A percentile compares a stretch with the other conserved stretches of the same genome.
phyloP scores from a whole-genome alignment of 2,329 filamentous ascomycete species.

The Tolypocladium endophyticum region DNA sequence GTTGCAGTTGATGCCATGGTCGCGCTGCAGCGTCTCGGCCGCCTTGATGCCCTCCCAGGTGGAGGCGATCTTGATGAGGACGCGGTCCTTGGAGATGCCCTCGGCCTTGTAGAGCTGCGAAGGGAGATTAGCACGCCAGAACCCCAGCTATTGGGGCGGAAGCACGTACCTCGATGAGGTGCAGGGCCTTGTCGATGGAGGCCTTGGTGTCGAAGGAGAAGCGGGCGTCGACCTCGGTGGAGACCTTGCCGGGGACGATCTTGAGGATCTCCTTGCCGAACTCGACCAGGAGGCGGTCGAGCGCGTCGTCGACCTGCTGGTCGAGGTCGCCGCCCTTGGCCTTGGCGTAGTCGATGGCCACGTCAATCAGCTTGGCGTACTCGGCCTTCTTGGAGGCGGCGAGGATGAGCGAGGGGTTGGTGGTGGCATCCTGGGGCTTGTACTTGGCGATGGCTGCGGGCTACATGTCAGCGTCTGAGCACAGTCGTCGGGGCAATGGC shows the following conservation, averaged over 20 bases:
- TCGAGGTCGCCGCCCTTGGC: conserved; percentile 56
- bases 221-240: conserved; percentile 92
- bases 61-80: conserved; percentile 98
- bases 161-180: conserved; percentile 77
- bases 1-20: conserved; percentile 97
- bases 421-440: conserved; percentile 99
- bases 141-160: background rate
- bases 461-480: conserved; percentile 12
- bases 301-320: conserved; percentile 75
- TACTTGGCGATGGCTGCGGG: conserved; percentile 88
- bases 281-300: conserved; percentile 92
- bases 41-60: conserved; percentile 99
- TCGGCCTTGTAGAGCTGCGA: conserved; percentile 81
- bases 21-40: conserved; percentile 87
- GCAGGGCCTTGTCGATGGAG: conserved; percentile 89
- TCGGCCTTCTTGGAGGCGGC: conserved; percentile 96
- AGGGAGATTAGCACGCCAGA: conserved; percentile 4
- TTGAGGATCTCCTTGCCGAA: conserved; percentile 97
- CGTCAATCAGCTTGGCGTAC: conserved; percentile 86
- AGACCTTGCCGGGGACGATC: conserved; percentile 97
- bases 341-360: conserved; percentile 80
- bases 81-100: conserved; percentile 84
- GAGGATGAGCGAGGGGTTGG: conserved; percentile 97
- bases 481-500: background rate
- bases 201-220: conserved; percentile 93